Base-by-base conservation (phyloP, 768 basidiomycete genomes). In the Mycena kentingensis region DNA sequence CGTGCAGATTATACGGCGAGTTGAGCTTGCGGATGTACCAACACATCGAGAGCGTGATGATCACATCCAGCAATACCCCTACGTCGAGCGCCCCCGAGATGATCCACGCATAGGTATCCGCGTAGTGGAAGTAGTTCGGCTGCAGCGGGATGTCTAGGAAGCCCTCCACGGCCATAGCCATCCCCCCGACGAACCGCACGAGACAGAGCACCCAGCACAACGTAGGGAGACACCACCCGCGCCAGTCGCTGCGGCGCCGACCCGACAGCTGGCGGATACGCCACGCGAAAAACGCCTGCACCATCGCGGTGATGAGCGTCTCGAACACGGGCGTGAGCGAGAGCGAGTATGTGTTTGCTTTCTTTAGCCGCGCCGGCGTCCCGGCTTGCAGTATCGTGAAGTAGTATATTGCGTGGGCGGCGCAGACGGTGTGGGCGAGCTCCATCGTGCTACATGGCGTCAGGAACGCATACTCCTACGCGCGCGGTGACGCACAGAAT, bases 311-410 rank as follows among this genome's bases (percentile, higher is more conserved):
- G 10, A 69, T 67, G 3, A 61, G 28, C 3, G 63, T 66, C 26
- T 69, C 70, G 19, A 70, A 52, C 6, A 69, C 50, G 2, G 63
- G 63, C 44, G 21, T 60, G 53, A 31, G 65, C 48, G 32, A 62
- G 55, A 36, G 53, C 51, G 52, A 66, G 35, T 58, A 58, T 1
- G 49, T 62, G 7, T 55, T 62, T 19, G 55, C 57, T 10, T 66
- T 41, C 11, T 59, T 54, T 2, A 25, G n/a, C 12, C 54, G 34
- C 36, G 67, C 54, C 3, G 66, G 63, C 18, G 54, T 28, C 2
- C 65, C 64, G 6, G 65, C 67, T 2, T 57, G 52, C 5, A 58
- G 58, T 26, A 74, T 65, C 2, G 70, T 72, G 29, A 65, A 59
- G 4, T 54, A 57, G 51, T 72, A 72, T n/a, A 72, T 57, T 4